Base-by-base conservation (phyloP, 495 filamentous ascomycete genomes). In the Neurospora tetraspora region DNA sequence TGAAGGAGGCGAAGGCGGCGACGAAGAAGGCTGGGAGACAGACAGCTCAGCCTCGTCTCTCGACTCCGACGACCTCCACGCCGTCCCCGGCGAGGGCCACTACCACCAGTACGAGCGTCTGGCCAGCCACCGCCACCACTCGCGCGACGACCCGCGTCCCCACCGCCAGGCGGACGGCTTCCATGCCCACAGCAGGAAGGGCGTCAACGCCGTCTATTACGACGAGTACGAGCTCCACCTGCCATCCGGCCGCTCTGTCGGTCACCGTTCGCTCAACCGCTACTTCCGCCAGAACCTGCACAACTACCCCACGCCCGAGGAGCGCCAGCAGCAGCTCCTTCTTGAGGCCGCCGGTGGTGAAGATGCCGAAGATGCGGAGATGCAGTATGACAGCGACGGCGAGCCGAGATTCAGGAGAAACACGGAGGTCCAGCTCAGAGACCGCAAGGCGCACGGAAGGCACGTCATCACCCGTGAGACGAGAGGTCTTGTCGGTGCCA, bases 201-300 rank as follows among this genome's bases (percentile, higher is more conserved):
- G 85, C 45, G 81, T 82, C 31, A 87, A 88, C 70, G 91, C 94
- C 6, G 90, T 93, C 61, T 97, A 93, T 81, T 89, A 95, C 76
- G 91, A 93, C 72, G 96, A 98, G 36, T 93, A 92, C 77, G 96
- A 98, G 81, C 87, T 99, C 20, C 93, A 98, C 78, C 88, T 99
- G n/a, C 95, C 95, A 4, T 92, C 91, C 20, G 96, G 96, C 39
- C 89, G 91, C 71, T 91, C 91, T n/a, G 94, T 94, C 42, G 96
- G 96, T 53, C 96, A 98, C 80, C 89, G 96, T 71, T 94, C 92
- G 9, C 84, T 97, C 18, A 89, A 91, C 73, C 88, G 86, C 70
- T 98, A 97, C 82, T 99, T 89, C 82, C 91, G 93, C 69, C 96
- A 99, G 83, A 98, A 98, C 82, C 84, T 98, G 40, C 91, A 93